Percentiles rank a stretch among this genome's conserved stretches.
Evolutionary conservation across 495 filamentous ascomycete species (phyloP).

Genomic region (Hypoxylon fragiforme): DNA sequence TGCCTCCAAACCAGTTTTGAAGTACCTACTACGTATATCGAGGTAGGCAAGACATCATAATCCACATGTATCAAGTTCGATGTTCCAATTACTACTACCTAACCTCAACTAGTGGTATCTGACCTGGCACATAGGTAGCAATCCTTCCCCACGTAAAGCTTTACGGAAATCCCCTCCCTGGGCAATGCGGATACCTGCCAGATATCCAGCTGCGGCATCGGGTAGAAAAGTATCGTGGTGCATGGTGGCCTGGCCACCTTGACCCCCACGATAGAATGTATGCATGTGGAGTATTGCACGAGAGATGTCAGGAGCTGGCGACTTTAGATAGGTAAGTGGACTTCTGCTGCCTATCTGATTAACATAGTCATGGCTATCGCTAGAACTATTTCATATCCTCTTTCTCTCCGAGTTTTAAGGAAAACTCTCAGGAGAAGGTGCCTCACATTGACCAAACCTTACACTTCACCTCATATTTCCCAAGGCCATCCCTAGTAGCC

Average conservation of each 20-base stretch:
- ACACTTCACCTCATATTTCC: neutral
- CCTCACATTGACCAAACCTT: neutral
- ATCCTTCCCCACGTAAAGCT: constrained; percentile 5
- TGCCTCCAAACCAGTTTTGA: no score
- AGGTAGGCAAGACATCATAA: no score
- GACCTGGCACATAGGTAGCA: neutral
- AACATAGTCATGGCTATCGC: neutral
- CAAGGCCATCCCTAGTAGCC: neutral
- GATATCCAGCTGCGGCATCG: constrained; percentile 1
- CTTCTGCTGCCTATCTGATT: neutral
- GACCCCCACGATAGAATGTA: constrained; percentile 21
- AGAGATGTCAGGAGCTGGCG: constrained; percentile 11
- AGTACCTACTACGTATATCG: no score
- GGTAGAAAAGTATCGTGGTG: constrained; percentile 4
- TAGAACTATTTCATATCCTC: constrained; percentile 1
- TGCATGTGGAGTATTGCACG: constrained; percentile 14
- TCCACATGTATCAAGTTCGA: no score
- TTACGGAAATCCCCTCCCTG: constrained; percentile 5
- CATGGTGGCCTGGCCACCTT: constrained; percentile 14
- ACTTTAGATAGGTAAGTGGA: constrained; percentile 8
- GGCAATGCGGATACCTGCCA: constrained; percentile 5
- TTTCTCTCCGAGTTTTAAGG: neutral
- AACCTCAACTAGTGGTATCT: no score
- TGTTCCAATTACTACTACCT: no score
- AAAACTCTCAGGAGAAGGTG: constrained; percentile 3